Conservation (phyloP, 2,329 filamentous ascomycete genomes). For the Fusarium agapanthi region DNA sequence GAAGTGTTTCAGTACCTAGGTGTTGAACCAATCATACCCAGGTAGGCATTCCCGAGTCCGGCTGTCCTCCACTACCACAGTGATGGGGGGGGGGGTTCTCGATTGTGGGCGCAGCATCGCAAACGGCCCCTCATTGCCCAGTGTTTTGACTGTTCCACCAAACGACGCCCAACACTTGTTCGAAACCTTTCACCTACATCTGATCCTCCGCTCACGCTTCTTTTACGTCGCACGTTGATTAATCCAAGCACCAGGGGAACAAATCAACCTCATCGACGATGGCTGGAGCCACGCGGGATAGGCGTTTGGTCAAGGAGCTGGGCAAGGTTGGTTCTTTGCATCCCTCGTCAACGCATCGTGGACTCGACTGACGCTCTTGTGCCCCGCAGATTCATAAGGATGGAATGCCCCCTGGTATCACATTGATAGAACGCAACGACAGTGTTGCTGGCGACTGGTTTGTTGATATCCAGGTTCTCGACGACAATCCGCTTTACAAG, state of each 20-base stretch:
- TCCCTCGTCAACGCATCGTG: neutral
- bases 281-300: constrained; percentile 60
- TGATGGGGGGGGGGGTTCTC: neutral
- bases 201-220: constrained; percentile 15
- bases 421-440: constrained; percentile 81
- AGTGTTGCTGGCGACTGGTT: constrained; percentile 80
- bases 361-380: constrained; percentile 29
- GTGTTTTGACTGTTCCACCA: constrained; percentile 19
- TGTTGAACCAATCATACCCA: constrained; percentile 18
- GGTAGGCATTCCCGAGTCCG: neutral
- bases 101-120: constrained; percentile 30
- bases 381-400: constrained; percentile 59
- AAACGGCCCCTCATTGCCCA: constrained; percentile 32
- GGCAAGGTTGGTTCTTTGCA: constrained; percentile 55
- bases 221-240: neutral
- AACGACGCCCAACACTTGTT: neutral
- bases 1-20: neutral
- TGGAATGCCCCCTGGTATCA: constrained; percentile 74
- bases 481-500: constrained; percentile 87
- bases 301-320: constrained; percentile 68
- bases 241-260: neutral
- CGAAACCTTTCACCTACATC: constrained; percentile 24
- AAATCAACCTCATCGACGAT: constrained; percentile 38
- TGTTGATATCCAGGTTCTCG: constrained; percentile 90
- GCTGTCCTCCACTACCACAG: neutral